phyloP scores from a whole-genome alignment of 139 green algal genomes.

The Medakamo hakoo region DNA sequence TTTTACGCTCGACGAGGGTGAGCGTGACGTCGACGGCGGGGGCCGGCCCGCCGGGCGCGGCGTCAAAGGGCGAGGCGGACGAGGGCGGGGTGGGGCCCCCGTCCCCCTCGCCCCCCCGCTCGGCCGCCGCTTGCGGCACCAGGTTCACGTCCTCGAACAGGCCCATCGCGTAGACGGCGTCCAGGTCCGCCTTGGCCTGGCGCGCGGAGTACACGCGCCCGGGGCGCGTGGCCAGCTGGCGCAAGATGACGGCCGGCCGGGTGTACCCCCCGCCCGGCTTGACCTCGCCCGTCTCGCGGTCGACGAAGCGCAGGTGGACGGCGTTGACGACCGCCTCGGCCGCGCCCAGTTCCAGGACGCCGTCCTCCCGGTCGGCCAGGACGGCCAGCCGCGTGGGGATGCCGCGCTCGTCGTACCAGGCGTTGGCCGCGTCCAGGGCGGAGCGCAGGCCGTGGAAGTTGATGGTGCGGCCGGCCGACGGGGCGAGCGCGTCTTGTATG shows the following conservation, averaged over 20 bases:
- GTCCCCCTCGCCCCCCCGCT: no score
- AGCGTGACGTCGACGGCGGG: slow-evolving; percentile 65
- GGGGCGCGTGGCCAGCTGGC: slow-evolving; percentile 54
- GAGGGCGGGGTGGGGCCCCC: no score
- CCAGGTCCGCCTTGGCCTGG: slow-evolving; percentile 64
- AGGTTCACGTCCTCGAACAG: slow-evolving; percentile 92
- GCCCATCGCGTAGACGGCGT: slow-evolving; percentile 76
- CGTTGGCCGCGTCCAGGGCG: slow-evolving; percentile 53
- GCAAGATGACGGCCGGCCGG: slow-evolving; percentile 51
- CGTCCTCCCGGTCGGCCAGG: slow-evolving; percentile 24
- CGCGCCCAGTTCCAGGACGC: slow-evolving; percentile 26
- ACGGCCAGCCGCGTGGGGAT: slow-evolving; percentile 43
- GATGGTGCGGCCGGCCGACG: slow-evolving; percentile 57
- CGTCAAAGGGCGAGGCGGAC: slow-evolving; percentile 16
- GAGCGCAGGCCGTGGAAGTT: slow-evolving; percentile 50
- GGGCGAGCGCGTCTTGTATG: slow-evolving; percentile 63
- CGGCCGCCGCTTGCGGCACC: slow-evolving; percentile 53
- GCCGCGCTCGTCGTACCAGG: slow-evolving; percentile 74
- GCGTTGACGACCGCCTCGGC: slow-evolving; percentile 56
- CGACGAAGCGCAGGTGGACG: slow-evolving; percentile 57
- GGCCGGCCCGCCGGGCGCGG: slow-evolving; percentile 7
- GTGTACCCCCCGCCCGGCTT: slow-evolving; percentile 41
- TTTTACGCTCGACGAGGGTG: slow-evolving; percentile 75
- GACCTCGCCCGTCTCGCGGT: slow-evolving; percentile 53
- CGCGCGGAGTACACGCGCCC: slow-evolving; percentile 64